Evolutionary conservation across 176 grass and related monocot genomes (phyloP), one percentile per base, ranked within the genome.

Genomic region (Puccinellia tenuiflora): DNA sequence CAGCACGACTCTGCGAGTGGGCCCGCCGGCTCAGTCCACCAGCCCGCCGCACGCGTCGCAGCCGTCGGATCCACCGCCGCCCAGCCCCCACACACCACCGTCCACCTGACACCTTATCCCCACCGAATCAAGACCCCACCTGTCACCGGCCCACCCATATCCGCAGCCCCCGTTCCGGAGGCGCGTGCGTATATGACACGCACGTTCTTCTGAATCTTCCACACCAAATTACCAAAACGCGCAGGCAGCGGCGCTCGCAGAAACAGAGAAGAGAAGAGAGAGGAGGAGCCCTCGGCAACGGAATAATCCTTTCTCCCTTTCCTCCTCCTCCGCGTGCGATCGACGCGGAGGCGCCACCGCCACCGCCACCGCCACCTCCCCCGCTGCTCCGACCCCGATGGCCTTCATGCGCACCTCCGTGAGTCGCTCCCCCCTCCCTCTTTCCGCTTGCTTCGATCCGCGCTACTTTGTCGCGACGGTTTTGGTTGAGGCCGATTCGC

Each of bases 321-420:
- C 45, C 55, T 42, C 54, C 42, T 18, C 24, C 65, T 62, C 83
- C 39, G 79, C 88, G 88, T 83, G 84, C 57, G 75, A 90, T 87
- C 84, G 57, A 90, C 35, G 80, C 88, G 73, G 72, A 73, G 18
- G 5, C 74, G 51, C 46, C 73, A 47, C 33, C 14, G 26, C 2
- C 46, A 2, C 22, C 28, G n/a, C n/a, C n/a, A n/a, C n/a, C n/a
- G n/a, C n/a, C n/a, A n/a, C n/a, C n/a, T 17, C 0, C 33, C 5
- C 37, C 63, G 38, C 26, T 5, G 30, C 22, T 7, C 81, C 80
- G 53, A 62, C 60, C 77, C 75, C 29, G 60, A 90, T 90, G 88
- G 88, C 88, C 13, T 90, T 90, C 84, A 75, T 87, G 80, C 84
- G 88, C 67, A 80, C 80, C 59, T 85, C 59, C 60, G 88, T 90